phyloP scores from a whole-genome alignment of 2,329 filamentous ascomycete genomes.

The Alternaria panax region DNA sequence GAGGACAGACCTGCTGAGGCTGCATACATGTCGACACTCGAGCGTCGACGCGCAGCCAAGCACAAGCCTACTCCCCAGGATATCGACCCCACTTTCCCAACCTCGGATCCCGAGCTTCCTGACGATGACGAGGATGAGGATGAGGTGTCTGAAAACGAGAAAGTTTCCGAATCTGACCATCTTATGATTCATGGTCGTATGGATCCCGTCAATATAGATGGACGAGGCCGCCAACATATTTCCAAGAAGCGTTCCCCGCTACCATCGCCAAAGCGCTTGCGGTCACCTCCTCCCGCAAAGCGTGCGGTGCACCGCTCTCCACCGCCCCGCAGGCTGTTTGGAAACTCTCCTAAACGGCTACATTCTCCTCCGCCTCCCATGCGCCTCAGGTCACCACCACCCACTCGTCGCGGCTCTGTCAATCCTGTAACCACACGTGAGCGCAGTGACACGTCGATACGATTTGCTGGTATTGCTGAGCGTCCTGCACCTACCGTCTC shows the following conservation, averaged over 20 bases:
- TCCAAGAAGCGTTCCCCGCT: conserved; percentile 54
- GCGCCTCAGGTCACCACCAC: conserved; percentile 71
- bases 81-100: conserved; percentile 90
- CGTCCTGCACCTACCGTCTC: conserved; percentile 76
- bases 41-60: conserved; percentile 81
- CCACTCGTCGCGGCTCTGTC: conserved; percentile 58
- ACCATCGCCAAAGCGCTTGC: conserved; percentile 68
- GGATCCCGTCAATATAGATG: conserved; percentile 68
- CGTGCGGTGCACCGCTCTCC: conserved; percentile 40
- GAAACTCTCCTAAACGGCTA: conserved; percentile 73
- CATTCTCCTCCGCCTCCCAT: conserved; percentile 51
- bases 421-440: conserved; percentile 41
- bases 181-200: conserved; percentile 76
- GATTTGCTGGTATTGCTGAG: conserved; percentile 62
- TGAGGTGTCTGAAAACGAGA: conserved; percentile 47
- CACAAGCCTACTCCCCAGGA: conserved; percentile 89
- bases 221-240: conserved; percentile 42
- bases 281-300: conserved; percentile 58
- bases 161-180: conserved; percentile 64
- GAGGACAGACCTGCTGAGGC: conserved; percentile 95
- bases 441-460: conserved; percentile 51
- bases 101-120: conserved; percentile 86
- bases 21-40: conserved; percentile 85
- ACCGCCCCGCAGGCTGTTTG: conserved; percentile 66
- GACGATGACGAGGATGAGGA: conserved; percentile 70